Percentiles rank a stretch among this genome's conserved stretches.
Evolutionary conservation across 345 rosid species (phyloP).

Genomic region (Boechera retrofracta): DNA sequence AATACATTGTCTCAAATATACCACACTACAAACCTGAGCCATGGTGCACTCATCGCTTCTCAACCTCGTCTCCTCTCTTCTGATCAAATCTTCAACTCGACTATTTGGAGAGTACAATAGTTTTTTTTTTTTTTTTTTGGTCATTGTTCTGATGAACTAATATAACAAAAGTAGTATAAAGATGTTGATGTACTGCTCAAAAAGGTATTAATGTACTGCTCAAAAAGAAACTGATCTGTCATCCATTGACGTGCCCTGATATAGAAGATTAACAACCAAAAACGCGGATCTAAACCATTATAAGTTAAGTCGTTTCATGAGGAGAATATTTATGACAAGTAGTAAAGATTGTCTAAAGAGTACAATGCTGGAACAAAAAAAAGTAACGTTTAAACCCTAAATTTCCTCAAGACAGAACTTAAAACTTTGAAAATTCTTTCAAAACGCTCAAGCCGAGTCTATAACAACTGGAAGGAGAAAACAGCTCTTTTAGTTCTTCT

Average conservation of each 20-base stretch:
- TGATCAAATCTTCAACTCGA: not conserved
- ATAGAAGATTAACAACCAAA: not conserved
- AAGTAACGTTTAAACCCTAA: slow-evolving; percentile 37
- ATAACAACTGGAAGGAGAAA: slow-evolving; percentile 26
- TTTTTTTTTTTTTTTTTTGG: not conserved
- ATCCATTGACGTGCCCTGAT: not conserved
- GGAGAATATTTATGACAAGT: slow-evolving; percentile 27
- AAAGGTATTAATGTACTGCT: not conserved
- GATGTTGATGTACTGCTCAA: not conserved
- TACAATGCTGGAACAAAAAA: slow-evolving; percentile 39
- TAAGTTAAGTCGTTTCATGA: slow-evolving; percentile 29
- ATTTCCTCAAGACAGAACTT: slow-evolving; percentile 35
- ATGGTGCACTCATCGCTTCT: too few species aligned
- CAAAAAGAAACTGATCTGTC: not conserved
- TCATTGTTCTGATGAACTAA: not conserved
- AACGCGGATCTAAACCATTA: slow-evolving; percentile 23
- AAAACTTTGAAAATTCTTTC: slow-evolving; percentile 36
- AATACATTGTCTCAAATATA: too few species aligned
- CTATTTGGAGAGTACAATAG: not conserved
- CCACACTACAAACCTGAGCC: too few species aligned
- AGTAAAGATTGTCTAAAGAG: slow-evolving; percentile 35
- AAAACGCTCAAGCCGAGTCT: slow-evolving; percentile 32
- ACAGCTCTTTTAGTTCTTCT: slow-evolving; percentile 42
- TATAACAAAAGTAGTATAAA: not conserved
- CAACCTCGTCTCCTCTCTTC: not conserved